Evolutionary conservation across 345 rosid species (phyloP), one percentile per base, ranked within the genome.

Genomic region (Eucalyptus regnans): DNA sequence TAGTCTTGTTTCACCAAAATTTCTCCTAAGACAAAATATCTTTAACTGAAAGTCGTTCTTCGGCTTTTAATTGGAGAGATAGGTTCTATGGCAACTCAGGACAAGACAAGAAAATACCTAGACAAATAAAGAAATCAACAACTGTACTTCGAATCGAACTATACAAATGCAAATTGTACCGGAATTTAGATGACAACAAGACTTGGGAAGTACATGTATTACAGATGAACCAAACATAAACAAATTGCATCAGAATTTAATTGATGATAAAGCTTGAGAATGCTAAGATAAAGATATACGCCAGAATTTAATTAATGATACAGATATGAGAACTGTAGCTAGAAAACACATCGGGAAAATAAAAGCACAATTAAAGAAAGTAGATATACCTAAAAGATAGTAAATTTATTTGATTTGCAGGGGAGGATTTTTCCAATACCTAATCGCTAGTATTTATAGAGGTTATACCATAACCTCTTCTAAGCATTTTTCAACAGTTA

Each of bases 1-100:
- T 56, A 56, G 29, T 56, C 12, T 25, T 56, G 6, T 56, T 52
- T 56, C 29, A 25, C 29, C 6, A 56, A 56, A 56, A 56, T 56
- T 23, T 56, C 62, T 56, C 62, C 0, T 4, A 3, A 0, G 1
- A 56, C 1, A 0, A 56, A 56, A 56, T 56, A 56, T 56, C 62
- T 23, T 56, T 56, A 3, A 56, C 6, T 4, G 1, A 56, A 56
- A 56, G 29, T 56, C 9, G 0, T 56, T 56, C 12, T 56, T 56
- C 0, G 3, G 29, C 62, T 56, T 56, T 56, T 23, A 56, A 56
- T 56, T 56, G 29, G 29, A 56, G 62, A 56, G 62, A 56, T 56
- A 56, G 62, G 27, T 56, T 56, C 0, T 56, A 56, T 23, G 62
- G 62, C 29, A 25, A 9, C 62, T 23, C 0, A 9, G 58, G 58